Evolutionary conservation across 345 rosid genomes (phyloP).

Genomic region (Eucalyptus marginata): DNA sequence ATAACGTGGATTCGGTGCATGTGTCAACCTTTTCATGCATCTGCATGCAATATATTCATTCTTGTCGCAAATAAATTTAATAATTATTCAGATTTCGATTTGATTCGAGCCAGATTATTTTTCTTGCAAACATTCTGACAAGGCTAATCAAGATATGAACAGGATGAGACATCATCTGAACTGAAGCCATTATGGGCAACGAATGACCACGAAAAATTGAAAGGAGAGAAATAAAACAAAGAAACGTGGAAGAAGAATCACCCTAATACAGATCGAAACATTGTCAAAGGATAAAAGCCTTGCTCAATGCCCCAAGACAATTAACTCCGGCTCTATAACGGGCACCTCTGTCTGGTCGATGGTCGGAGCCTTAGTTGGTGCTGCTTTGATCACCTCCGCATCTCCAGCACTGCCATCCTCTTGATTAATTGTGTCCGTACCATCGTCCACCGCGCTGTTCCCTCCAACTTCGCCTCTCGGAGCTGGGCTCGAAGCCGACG

Average conservation of each 20-base stretch:
- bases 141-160: neutral
- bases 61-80: neutral
- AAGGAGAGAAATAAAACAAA: neutral
- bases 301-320: neutral
- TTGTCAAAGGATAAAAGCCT: neutral
- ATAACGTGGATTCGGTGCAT: neutral
- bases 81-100: neutral
- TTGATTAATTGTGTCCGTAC: neutral
- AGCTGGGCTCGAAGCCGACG: neutral
- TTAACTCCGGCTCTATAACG: neutral
- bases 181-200: neutral
- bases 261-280: neutral
- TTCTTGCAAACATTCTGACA: neutral
- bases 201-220: neutral
- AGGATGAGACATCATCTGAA: neutral
- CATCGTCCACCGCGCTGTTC: neutral
- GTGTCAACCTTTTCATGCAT: neutral
- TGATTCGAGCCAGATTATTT: neutral
- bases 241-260: neutral
- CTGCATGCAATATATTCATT: neutral
- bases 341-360: neutral
- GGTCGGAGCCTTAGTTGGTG: neutral
- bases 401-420: neutral
- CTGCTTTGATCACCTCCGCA: neutral
- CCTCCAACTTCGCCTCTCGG: neutral